Evolutionary conservation across 345 rosid species (phyloP).

Genomic region (Citrus glauca): DNA sequence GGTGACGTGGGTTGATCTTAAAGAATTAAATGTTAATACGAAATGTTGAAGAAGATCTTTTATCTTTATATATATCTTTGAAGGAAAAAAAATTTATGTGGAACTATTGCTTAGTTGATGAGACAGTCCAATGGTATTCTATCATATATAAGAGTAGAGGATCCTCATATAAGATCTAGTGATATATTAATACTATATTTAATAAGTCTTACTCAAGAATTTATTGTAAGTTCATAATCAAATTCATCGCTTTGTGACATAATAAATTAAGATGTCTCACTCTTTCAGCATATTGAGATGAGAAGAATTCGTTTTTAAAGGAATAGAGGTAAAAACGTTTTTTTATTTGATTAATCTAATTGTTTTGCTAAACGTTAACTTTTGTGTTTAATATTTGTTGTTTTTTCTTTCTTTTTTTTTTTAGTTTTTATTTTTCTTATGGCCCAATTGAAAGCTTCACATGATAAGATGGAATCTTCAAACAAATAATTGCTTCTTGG

Average conservation of each 20-base stretch:
- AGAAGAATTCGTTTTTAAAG: too few species aligned
- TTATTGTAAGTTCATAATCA: too few species aligned
- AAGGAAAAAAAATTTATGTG: too few species aligned
- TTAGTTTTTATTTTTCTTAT: background rate
- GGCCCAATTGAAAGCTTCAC: background rate
- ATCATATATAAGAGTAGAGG: fast-evolving
- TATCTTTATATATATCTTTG: too few species aligned
- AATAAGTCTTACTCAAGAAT: fast-evolving
- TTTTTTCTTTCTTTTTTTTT: background rate
- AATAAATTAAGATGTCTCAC: too few species aligned
- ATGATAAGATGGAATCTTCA: background rate
- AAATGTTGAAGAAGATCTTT: background rate
- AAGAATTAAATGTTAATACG: too few species aligned
- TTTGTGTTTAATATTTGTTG: background rate
- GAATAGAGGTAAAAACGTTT: background rate
- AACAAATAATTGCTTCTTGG: background rate
- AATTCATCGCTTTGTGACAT: too few species aligned
- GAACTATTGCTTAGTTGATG: too few species aligned
- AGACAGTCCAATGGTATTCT: too few species aligned
- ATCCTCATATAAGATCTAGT: too few species aligned
- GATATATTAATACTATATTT: too few species aligned
- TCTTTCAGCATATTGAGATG: too few species aligned
- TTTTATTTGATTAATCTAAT: background rate
- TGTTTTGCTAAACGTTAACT: background rate
- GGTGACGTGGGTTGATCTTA: background rate